These are phyloP conservation scores for Sherardia arvensis DNA, from an alignment of 257 asterid genomes.

Conservation along the genomic window DNA sequence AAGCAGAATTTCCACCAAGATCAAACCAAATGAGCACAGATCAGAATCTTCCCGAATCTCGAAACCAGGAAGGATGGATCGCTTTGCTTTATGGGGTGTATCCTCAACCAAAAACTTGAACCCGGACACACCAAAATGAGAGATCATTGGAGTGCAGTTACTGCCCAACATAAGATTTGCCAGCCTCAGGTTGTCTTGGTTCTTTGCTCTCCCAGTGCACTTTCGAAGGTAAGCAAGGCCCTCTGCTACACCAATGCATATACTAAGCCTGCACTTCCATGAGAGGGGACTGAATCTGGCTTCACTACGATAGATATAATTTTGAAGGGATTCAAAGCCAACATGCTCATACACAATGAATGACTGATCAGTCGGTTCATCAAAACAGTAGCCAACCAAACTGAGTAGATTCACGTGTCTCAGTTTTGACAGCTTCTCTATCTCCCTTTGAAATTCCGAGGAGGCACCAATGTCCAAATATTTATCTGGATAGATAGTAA, in stretches of 20 bases:
- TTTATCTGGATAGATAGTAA: neutral
- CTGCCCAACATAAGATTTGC: neutral
- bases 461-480: neutral
- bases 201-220: neutral
- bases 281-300: neutral
- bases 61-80: neutral
- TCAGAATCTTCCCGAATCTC: neutral
- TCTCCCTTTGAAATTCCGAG: neutral
- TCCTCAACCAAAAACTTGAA: neutral
- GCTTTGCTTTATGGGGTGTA: neutral
- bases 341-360: constrained; percentile 1
- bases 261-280: neutral
- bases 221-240: neutral
- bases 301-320: neutral
- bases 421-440: neutral
- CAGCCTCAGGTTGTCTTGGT: neutral
- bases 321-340: neutral
- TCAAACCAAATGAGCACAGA: neutral
- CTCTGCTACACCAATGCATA: constrained; percentile 5
- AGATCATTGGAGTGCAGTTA: neutral
- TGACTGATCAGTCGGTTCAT: neutral
- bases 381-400: constrained; percentile 3
- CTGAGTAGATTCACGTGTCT: neutral
- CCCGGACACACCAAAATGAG: neutral
- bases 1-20: constrained; percentile 2